Evolutionary conservation across 2,329 filamentous ascomycete genomes (phyloP), one percentile per base, ranked within the genome.

Genomic region (Pseudopyricularia cyperi): DNA sequence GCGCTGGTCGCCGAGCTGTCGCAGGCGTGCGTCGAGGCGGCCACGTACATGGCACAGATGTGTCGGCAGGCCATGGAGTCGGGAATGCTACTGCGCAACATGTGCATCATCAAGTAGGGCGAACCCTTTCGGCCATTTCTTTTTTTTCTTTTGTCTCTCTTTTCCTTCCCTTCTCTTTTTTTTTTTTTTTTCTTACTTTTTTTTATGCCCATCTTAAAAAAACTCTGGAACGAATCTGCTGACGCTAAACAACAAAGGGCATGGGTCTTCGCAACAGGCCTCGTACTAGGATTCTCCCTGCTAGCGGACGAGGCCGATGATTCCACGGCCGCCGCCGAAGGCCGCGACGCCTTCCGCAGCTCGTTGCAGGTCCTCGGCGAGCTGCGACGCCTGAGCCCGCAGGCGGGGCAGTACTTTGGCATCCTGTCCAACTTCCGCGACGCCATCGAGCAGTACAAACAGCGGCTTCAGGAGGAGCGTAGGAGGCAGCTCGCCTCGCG

Each of bases 341-440:
- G 54, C 46, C 53, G 51, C 35, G 55, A 56, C 9, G 57, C 57
- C 7, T 54, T 55, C 19, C 51, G 46, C 22, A 53, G 53, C 37
- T 52, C 55, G n/a, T 55, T 44, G 19, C 39, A 44, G 17, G 24
- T 44, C 39, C 22, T 44, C 11, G 39, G 39, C 19, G 39, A 44
- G 39, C 39, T 44, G 19, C 22, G 15, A 44, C 39, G 39, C 7
- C 19, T 44, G 9, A 44, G 58, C 32, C 52, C 58, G 11, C 58
- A 59, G 48, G 58, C 58, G 3, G 51, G 32, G 11, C 57, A 58
- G 19, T 59, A 59, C 32, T 46, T 52, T 42, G 54, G 53, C 17
- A 59, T 58, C 14, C 46, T 59, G 12, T 35, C 49, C 1, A 47
- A 57, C 15, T 55, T 58, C n/a, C 55, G 50, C n/a, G 52, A 50